These are phyloP conservation scores for Blepharisma stoltei DNA, from an alignment of 73 alveolate species.

Conservation along the genomic window DNA sequence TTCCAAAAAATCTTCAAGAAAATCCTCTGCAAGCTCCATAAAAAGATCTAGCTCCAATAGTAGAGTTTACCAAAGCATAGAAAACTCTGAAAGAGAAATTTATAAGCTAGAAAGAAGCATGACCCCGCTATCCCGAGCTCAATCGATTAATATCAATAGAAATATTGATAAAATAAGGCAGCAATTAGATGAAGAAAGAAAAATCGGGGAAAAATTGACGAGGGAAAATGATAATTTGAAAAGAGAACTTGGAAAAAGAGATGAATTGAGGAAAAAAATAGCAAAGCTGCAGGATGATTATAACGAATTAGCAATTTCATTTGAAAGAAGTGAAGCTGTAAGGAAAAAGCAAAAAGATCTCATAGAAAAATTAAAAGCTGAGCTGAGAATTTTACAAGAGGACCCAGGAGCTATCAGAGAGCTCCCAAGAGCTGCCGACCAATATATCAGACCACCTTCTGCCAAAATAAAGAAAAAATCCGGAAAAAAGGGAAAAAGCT, in stretches of 20 bases:
- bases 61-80: neutral
- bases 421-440: too few species aligned
- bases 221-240: conserved; percentile 27
- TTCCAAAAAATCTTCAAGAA: neutral
- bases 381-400: neutral
- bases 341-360: conserved; percentile 26
- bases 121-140: neutral
- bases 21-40: neutral
- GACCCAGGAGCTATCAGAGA: too few species aligned
- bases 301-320: conserved; percentile 1
- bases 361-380: conserved; percentile 1
- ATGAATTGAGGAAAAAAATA: neutral
- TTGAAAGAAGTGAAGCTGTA: conserved; percentile 25
- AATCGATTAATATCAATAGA: neutral
- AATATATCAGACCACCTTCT: too few species aligned
- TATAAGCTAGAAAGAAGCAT: conserved; percentile 10
- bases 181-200: conserved; percentile 1
- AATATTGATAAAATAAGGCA: conserved; percentile 5
- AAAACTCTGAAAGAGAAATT: conserved; percentile 28
- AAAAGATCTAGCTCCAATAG: neutral
- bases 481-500: too few species aligned
- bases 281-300: conserved; percentile 22
- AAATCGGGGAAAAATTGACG: conserved; percentile 14
- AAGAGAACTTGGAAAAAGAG: conserved; percentile 20
- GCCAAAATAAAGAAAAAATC: too few species aligned